Evolutionary conservation across 768 basidiomycete species (phyloP).

Genomic region (Suillus ampliporus): DNA sequence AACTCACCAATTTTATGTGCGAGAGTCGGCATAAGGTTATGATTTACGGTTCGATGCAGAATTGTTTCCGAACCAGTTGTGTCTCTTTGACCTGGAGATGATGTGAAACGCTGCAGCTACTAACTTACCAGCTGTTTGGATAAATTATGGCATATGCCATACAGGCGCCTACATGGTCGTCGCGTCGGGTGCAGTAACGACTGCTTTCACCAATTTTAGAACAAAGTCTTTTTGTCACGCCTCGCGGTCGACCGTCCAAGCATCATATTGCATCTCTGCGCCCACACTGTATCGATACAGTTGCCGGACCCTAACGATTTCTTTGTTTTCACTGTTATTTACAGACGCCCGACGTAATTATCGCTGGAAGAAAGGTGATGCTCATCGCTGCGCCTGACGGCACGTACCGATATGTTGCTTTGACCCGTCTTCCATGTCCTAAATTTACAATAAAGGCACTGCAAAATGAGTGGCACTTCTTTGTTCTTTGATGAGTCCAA

Average conservation of each 20-base stretch:
- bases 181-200: conserved; percentile 8
- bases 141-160: background rate
- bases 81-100: background rate
- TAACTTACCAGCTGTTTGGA: background rate
- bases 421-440: conserved; percentile 4
- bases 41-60: background rate
- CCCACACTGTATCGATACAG: conserved; percentile 14
- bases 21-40: conserved; percentile 27
- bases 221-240: conserved; percentile 27
- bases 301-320: conserved; percentile 6
- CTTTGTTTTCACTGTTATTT: conserved; percentile 17
- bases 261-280: conserved; percentile 12
- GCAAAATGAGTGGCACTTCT: conserved; percentile 14
- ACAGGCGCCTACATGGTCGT: background rate
- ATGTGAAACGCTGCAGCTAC: background rate
- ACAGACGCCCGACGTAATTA: conserved; percentile 10
- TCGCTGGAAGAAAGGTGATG: background rate
- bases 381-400: background rate
- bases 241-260: background rate
- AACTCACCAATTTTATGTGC: conserved; percentile 56
- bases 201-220: conserved; percentile 14
- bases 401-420: background rate
- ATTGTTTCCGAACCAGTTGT: background rate
- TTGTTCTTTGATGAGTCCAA: conserved; percentile 10
- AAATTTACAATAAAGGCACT: conserved; percentile 18